Conservation (phyloP, 495 filamentous ascomycete species). For the Podospora tetraspora region DNA sequence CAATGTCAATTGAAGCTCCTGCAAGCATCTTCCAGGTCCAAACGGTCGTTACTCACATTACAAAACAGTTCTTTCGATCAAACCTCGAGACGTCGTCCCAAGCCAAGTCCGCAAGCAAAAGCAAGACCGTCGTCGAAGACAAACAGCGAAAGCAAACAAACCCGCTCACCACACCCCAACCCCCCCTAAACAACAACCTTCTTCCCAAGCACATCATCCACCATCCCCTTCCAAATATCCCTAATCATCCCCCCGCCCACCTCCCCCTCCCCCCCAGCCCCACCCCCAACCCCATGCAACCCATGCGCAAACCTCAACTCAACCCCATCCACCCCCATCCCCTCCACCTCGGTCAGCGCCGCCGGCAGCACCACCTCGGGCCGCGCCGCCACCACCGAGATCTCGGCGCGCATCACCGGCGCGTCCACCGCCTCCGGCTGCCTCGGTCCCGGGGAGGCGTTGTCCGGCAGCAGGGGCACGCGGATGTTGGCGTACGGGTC, state of each 20-base stretch:
- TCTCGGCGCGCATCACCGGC: slow-evolving; percentile 32
- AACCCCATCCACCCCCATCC: slow-evolving; percentile 44
- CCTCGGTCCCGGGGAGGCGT: slow-evolving; percentile 18
- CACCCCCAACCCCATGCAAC: slow-evolving; percentile 13
- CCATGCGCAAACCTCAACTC: slow-evolving; percentile 43
- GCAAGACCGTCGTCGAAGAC: not conserved
- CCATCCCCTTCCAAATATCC: slow-evolving; percentile 43
- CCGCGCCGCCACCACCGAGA: slow-evolving; percentile 41
- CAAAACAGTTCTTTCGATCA: not conserved
- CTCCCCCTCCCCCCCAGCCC: slow-evolving; percentile 11
- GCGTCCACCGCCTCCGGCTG: slow-evolving; percentile 29
- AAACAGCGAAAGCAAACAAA: not conserved
- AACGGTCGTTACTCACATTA: not conserved
- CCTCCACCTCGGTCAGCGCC: slow-evolving; percentile 41
- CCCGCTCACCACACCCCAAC: not conserved
- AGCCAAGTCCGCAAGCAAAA: not conserved
- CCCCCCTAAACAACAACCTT: not conserved
- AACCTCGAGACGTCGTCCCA: not conserved
- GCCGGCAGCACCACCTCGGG: slow-evolving; percentile 38
- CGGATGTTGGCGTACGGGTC: slow-evolving; percentile 40
- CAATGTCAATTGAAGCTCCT: not conserved
- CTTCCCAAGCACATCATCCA: slow-evolving; percentile 39
- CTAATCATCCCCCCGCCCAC: slow-evolving; percentile 34
- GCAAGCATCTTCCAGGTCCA: not conserved
- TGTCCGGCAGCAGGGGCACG: slow-evolving; percentile 45